Conservation (phyloP, 192 early-diverging fungal genomes). For the Glomus cerebriforme region DNA sequence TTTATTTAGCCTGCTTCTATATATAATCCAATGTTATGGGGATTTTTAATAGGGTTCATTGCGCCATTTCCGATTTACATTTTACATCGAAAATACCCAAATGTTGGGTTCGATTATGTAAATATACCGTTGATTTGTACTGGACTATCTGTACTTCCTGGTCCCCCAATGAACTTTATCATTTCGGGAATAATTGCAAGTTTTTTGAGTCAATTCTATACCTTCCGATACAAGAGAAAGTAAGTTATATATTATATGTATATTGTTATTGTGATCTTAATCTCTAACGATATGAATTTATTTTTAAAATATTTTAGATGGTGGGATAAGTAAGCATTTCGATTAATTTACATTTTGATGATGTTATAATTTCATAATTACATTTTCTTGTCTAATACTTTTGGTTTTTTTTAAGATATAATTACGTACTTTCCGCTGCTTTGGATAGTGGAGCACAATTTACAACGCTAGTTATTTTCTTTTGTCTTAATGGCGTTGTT, state of each 20-base stretch:
- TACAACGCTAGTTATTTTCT: slow-evolving; percentile 45
- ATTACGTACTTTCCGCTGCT: slow-evolving; percentile 68
- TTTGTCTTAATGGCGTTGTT: slow-evolving; percentile 55
- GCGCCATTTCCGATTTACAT: slow-evolving; percentile 41
- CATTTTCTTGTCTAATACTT: not conserved
- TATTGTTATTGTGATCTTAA: not conserved
- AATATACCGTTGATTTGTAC: slow-evolving; percentile 18
- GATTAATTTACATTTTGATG: not conserved
- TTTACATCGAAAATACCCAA: slow-evolving; percentile 44
- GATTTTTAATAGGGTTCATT: slow-evolving; percentile 42
- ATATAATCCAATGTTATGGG: slow-evolving; percentile 45
- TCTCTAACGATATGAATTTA: not conserved
- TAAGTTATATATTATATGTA: not conserved
- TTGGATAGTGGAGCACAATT: slow-evolving; percentile 59
- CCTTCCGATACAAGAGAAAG: not conserved
- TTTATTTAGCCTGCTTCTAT: slow-evolving; percentile 20
- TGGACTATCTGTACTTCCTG: not conserved
- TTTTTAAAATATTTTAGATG: not conserved
- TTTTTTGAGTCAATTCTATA: slow-evolving; percentile 14
- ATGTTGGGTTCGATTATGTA: slow-evolving; percentile 38
- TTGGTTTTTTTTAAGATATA: slow-evolving; percentile 50
- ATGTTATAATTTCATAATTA: no score
- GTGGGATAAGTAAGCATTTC: not conserved
- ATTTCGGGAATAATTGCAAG: not conserved
- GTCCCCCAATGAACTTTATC: slow-evolving; percentile 1